phyloP scores from a whole-genome alignment of 495 filamentous ascomycete genomes.

The Delitschia confertaspora region DNA sequence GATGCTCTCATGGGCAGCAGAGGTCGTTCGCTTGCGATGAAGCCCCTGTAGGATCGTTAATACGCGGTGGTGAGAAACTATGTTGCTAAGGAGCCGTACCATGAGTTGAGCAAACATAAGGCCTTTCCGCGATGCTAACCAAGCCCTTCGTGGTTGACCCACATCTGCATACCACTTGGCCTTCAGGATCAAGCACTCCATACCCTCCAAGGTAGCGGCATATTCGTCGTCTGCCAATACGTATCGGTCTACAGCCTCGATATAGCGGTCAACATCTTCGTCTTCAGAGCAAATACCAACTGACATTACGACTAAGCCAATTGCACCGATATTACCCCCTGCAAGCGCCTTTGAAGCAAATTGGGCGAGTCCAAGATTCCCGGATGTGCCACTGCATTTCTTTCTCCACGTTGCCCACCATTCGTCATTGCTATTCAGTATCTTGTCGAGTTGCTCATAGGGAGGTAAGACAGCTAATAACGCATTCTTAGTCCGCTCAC shows the following conservation, averaged over 20 bases:
- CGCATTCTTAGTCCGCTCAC: slow-evolving; percentile 15
- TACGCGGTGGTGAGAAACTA: background rate
- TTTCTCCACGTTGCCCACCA: slow-evolving; percentile 28
- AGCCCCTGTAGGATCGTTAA: slow-evolving; percentile 15
- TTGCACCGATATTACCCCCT: slow-evolving; percentile 23
- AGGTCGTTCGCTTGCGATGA: slow-evolving; percentile 24
- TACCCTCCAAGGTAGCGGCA: slow-evolving; percentile 41
- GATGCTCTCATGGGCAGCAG: slow-evolving; percentile 30
- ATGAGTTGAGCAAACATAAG: slow-evolving; percentile 43
- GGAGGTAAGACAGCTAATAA: slow-evolving; percentile 22
- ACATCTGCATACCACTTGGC: slow-evolving; percentile 42
- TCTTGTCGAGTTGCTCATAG: slow-evolving; percentile 17
- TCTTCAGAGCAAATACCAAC: slow-evolving; percentile 24
- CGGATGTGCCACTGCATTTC: slow-evolving; percentile 26
- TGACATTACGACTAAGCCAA: slow-evolving; percentile 28
- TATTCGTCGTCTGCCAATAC: slow-evolving; percentile 44
- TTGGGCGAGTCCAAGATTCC: slow-evolving; percentile 9
- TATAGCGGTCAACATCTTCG: slow-evolving; percentile 29
- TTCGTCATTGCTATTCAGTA: slow-evolving; percentile 19
- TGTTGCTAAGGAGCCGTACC: slow-evolving; percentile 9
- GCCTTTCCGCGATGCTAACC: slow-evolving; percentile 41
- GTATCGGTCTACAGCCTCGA: slow-evolving; percentile 36
- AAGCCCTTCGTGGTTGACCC: slow-evolving; percentile 45
- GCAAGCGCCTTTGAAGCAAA: slow-evolving; percentile 20
- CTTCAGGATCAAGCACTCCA: slow-evolving; percentile 43